Evolutionary conservation across 768 basidiomycete species (phyloP).

Genomic region (Galerina marginata): DNA sequence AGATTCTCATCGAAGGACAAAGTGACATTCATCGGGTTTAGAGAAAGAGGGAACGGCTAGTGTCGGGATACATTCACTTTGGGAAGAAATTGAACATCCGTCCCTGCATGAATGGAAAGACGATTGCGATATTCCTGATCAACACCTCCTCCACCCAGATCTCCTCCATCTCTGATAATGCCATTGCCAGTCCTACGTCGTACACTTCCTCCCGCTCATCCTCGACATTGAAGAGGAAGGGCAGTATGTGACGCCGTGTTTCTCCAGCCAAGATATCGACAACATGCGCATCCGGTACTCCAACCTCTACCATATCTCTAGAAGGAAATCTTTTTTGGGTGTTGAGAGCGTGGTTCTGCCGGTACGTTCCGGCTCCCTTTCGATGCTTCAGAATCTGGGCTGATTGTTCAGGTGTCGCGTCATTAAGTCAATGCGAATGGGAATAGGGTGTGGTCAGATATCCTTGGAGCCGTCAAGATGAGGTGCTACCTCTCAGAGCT

Average conservation of each 20-base stretch:
- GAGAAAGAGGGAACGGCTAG: neutral
- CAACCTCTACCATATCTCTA: slow-evolving; percentile 91
- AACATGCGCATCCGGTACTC: slow-evolving; percentile 99
- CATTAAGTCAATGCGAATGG: slow-evolving; percentile 92
- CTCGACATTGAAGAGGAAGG: slow-evolving; percentile 98
- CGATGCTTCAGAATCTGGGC: no score
- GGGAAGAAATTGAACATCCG: neutral
- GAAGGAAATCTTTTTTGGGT: slow-evolving; percentile 98
- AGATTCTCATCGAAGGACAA: no score
- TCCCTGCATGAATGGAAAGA: neutral
- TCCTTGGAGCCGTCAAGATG: slow-evolving; percentile 99
- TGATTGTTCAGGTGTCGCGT: neutral
- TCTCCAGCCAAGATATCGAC: slow-evolving; percentile 93
- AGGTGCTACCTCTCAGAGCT: slow-evolving; percentile 98
- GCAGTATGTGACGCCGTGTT: slow-evolving; percentile 94
- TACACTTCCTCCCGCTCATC: slow-evolving; percentile 90
- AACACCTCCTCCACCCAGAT: neutral
- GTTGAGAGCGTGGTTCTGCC: slow-evolving; percentile 97
- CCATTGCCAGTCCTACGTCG: slow-evolving; percentile 75
- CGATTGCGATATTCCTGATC: no score
- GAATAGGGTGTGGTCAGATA: slow-evolving; percentile 96
- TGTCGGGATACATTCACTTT: no score
- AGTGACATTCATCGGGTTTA: no score
- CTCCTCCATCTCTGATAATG: neutral
- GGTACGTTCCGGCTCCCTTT: slow-evolving; percentile 47